Percentiles rank a stretch among this genome's conserved stretches.
These are phyloP conservation scores for Sclerospora graminicola DNA, from an alignment of 352 stramenopile genomes.

Conservation along the genomic window DNA sequence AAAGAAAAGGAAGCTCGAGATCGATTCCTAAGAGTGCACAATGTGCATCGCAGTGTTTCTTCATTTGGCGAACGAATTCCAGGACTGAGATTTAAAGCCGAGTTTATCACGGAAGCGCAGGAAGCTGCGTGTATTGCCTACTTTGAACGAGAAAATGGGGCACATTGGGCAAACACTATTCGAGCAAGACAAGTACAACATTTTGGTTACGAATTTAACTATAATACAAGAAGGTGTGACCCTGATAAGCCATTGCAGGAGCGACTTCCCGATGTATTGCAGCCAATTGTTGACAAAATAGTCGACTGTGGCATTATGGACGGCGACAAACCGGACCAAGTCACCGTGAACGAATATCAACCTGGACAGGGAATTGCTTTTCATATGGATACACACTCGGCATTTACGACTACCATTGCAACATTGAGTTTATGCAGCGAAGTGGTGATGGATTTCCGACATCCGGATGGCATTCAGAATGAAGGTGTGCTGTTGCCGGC, in stretches of 20 bases:
- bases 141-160: constrained; percentile 45
- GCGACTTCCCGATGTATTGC: constrained; percentile 32
- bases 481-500: constrained; percentile 60
- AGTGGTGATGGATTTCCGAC: constrained; percentile 81
- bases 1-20: constrained; percentile 63
- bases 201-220: constrained; percentile 85
- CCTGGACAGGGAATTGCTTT: constrained; percentile 82
- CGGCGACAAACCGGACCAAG: constrained; percentile 48
- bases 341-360: constrained; percentile 86
- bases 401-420: constrained; percentile 75
- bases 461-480: constrained; percentile 36
- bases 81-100: constrained; percentile 42
- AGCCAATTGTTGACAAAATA: constrained; percentile 42
- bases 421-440: constrained; percentile 69
- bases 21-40: constrained; percentile 40
- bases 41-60: constrained; percentile 40
- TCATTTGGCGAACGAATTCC: constrained; percentile 33
- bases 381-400: constrained; percentile 84
- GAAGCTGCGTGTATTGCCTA: constrained; percentile 40
- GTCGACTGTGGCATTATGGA: constrained; percentile 43
- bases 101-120: constrained; percentile 58
- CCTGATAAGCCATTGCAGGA: constrained; percentile 31
- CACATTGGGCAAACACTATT: constrained; percentile 58
- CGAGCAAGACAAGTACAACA: constrained; percentile 82
- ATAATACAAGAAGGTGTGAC: constrained; percentile 67